These are phyloP conservation scores for Bidens hawaiensis DNA, from an alignment of 140 eudicot species.

Conservation along the genomic window DNA sequence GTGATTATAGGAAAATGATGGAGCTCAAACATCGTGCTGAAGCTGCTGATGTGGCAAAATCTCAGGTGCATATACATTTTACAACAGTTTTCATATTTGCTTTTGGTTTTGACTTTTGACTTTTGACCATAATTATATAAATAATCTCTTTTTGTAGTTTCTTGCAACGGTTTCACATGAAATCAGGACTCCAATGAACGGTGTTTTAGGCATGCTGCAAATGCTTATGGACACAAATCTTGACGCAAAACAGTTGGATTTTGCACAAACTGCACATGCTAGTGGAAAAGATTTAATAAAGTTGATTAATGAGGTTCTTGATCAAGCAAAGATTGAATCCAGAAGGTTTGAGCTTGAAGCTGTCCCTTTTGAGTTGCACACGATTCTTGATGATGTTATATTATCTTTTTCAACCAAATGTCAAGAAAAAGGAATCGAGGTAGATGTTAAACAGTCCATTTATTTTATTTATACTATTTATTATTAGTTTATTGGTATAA, in stretches of 20 bases:
- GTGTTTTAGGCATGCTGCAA: slow-evolving; percentile 92
- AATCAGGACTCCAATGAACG: slow-evolving; percentile 94
- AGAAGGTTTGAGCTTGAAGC: slow-evolving; percentile 87
- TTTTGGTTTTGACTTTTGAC: neutral
- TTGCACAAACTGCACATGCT: slow-evolving; percentile 75
- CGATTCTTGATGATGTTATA: slow-evolving; percentile 66
- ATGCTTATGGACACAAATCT: slow-evolving; percentile 90
- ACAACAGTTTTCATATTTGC: neutral
- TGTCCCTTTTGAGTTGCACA: slow-evolving; percentile 72
- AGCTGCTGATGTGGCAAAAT: slow-evolving; percentile 87
- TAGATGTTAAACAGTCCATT: slow-evolving; percentile 9
- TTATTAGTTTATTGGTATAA: neutral
- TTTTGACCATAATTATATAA: too few relatives aligned
- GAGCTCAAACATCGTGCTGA: slow-evolving; percentile 69
- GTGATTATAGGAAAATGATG: slow-evolving; percentile 50
- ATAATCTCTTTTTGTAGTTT: slow-evolving; percentile 43
- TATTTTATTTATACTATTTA: neutral
- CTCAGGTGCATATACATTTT: slow-evolving; percentile 61
- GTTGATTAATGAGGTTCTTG: slow-evolving; percentile 73
- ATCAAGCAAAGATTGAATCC: slow-evolving; percentile 91
- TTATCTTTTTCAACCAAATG: slow-evolving; percentile 64
- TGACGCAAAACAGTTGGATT: slow-evolving; percentile 57
- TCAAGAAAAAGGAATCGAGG: slow-evolving; percentile 71
- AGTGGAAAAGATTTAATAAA: slow-evolving; percentile 80
- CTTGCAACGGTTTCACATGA: slow-evolving; percentile 94